Evolutionary conservation across 2,329 filamentous ascomycete species (phyloP), one percentile per base, ranked within the genome.

Genomic region (Aspergillus ochraceus): DNA sequence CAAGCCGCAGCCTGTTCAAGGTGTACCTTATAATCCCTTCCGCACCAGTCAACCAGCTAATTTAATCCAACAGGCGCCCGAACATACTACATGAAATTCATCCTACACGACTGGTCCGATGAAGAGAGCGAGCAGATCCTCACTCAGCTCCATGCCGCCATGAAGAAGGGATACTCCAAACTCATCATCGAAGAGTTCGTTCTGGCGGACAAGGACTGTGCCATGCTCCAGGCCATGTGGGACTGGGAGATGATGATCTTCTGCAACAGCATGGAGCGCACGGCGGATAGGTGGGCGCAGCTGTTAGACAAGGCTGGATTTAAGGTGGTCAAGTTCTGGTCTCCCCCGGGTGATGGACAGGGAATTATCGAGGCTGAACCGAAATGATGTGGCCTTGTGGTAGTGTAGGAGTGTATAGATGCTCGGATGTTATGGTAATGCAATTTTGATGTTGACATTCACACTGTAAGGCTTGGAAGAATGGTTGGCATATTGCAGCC

Each of bases 81-180:
- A 3, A 72, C 71, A 2, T 81, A 80, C 64, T 80, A 74, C 60
- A 68, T 80, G 68, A 76, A 79, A 57, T 73, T 72, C 2, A 68
- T 80, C 4, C 68, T 80, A 1, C 77, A 81, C 52, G 76, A 81
- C 60, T 80, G 76, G 74, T 69, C 73, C 0, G 74, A 79, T n/a
- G 68, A 71, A 5, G 68, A 71, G 11, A 72, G 70, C 24, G 61
- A 66, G 12, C 49, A 68, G 11, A 71, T 80, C 9, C 65, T 80
- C 0, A 22, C 26, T 0, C 66, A 72, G 10, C 66, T 71, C 8
- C 69, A 58, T 19, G 58, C 61, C 5, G 77, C 75, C 0, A 79
- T 80, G 76, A 65, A 65, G 24, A 71, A 68, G n/a, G 73, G 74
- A 0, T 77, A 75, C 53, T 76, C 72, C 11, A 77, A 74, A 60